phyloP scores from a whole-genome alignment of 2,329 filamentous ascomycete genomes.

The Exophiala bonariae region DNA sequence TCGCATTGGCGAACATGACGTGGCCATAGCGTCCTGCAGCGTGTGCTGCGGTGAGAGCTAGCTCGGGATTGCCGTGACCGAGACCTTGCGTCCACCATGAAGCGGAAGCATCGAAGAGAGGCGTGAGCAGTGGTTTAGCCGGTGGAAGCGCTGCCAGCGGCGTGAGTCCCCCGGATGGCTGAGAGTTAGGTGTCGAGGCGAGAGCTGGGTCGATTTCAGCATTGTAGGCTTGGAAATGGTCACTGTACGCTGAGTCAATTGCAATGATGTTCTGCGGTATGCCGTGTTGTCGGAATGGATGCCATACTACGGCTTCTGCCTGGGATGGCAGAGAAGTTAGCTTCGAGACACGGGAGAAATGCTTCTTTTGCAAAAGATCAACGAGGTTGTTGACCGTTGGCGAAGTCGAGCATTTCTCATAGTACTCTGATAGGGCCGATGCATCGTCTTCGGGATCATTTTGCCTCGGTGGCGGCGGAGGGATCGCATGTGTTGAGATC shows the following conservation, averaged over 20 bases:
- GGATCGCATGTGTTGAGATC: slow-evolving; percentile 59
- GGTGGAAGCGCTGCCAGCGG: slow-evolving; percentile 21
- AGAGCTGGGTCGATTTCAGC: slow-evolving; percentile 26
- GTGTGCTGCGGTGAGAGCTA: slow-evolving; percentile 75
- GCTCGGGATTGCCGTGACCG: slow-evolving; percentile 71
- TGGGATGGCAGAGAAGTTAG: slow-evolving; percentile 62
- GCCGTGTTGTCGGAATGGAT: slow-evolving; percentile 80
- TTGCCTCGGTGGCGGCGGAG: slow-evolving; percentile 57
- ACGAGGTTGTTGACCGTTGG: slow-evolving; percentile 49
- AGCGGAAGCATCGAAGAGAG: slow-evolving; percentile 79
- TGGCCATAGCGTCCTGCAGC: slow-evolving; percentile 83
- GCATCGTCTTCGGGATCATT: slow-evolving; percentile 49
- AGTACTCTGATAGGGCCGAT: slow-evolving; percentile 64
- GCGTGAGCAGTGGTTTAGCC: slow-evolving; percentile 48
- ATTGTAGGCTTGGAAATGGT: slow-evolving; percentile 70
- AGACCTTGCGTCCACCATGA: slow-evolving; percentile 93
- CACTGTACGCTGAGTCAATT: slow-evolving; percentile 78
- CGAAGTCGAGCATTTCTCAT: slow-evolving; percentile 48
- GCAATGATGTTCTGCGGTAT: slow-evolving; percentile 65
- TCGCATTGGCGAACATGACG: slow-evolving; percentile 79
- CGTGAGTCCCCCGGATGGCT: slow-evolving; percentile 9
- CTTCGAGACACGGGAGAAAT: slow-evolving; percentile 56
- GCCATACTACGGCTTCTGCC: slow-evolving; percentile 72
- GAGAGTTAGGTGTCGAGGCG: not conserved
- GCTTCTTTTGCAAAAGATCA: slow-evolving; percentile 52